These are phyloP conservation scores for Agaricus subrufescens DNA, from an alignment of 768 basidiomycete species.

Conservation along the genomic window DNA sequence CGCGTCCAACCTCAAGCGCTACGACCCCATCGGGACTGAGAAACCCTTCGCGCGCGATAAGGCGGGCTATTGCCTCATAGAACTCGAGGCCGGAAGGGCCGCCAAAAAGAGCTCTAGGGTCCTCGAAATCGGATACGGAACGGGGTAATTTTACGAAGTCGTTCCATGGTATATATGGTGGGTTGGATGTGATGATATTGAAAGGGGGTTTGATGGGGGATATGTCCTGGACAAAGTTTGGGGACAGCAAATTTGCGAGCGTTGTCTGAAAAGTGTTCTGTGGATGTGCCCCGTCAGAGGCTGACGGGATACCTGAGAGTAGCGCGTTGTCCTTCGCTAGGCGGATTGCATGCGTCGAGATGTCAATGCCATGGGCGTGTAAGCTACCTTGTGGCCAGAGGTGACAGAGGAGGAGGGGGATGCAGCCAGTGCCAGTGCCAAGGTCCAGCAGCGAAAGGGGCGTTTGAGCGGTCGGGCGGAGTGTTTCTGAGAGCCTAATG, in stretches of 20 bases:
- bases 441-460: constrained; percentile 68
- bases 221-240: constrained; percentile 33
- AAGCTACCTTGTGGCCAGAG: constrained; percentile 52
- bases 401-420: constrained; percentile 79
- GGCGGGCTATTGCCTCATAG: constrained; percentile 64
- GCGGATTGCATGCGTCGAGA: constrained; percentile 53
- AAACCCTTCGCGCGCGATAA: constrained; percentile 49
- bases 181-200: constrained; percentile 81
- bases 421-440: constrained; percentile 91
- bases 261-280: constrained; percentile 37
- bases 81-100: constrained; percentile 60
- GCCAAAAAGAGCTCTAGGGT: constrained; percentile 76
- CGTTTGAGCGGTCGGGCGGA: constrained; percentile 29
- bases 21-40: constrained; percentile 50
- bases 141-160: constrained; percentile 60
- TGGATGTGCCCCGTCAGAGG: constrained; percentile 15
- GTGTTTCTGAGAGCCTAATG: constrained; percentile 47
- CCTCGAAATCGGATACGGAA: constrained; percentile 79
- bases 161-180: constrained; percentile 73
- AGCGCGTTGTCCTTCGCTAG: constrained; percentile 47
- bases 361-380: constrained; percentile 62
- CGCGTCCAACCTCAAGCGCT: constrained; percentile 76
- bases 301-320: constrained; percentile 31
- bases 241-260: constrained; percentile 39
- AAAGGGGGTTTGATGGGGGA: constrained; percentile 43